Percentiles rank a stretch among this genome's conserved stretches.
Conservation (phyloP, 345 rosid genomes). For the Boechera retrofracta region DNA sequence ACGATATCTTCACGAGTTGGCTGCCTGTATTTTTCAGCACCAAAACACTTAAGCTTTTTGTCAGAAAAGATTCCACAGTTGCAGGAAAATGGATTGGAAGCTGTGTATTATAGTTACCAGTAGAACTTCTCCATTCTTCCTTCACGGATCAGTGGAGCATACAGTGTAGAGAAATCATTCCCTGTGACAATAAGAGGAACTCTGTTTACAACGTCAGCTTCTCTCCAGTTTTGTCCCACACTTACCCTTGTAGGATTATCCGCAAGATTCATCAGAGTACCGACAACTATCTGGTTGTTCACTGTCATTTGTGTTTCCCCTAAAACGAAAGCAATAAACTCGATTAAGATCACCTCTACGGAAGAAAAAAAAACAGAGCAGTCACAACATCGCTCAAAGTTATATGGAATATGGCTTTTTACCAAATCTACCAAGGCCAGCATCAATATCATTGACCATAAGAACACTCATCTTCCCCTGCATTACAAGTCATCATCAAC, state of each 20-base stretch:
- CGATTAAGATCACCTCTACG: conserved; percentile 2
- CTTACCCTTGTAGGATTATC: conserved; percentile 97
- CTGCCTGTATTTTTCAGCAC: conserved; percentile 62
- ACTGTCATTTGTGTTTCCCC: conserved; percentile 96
- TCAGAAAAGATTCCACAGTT: conserved; percentile 7
- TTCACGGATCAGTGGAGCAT: conserved; percentile 97
- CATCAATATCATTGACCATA: conserved; percentile 96
- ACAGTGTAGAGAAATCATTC: conserved; percentile 83
- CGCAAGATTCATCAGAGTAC: conserved; percentile 88
- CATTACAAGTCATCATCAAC: conserved; percentile 39
- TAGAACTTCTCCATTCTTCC: conserved; percentile 98
- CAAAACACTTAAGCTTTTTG: conserved; percentile 34
- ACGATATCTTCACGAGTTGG: conserved; percentile 85
- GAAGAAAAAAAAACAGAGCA: conserved; percentile 15
- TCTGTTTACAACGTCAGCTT: conserved; percentile 75
- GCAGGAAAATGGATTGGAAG: neutral
- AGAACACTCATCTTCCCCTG: conserved; percentile 99
- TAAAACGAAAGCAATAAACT: conserved; percentile 36
- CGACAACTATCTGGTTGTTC: conserved; percentile 92
- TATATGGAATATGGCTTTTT: conserved; percentile 36
- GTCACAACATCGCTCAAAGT: conserved; percentile 7
- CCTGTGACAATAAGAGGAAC: conserved; percentile 91
- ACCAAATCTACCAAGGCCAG: conserved; percentile 99
- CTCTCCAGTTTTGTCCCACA: conserved; percentile 96
- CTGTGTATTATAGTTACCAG: conserved; percentile 55